Evolutionary conservation across 2,329 filamentous ascomycete species (phyloP).

Genomic region (Gaeumannomyces tritici): DNA sequence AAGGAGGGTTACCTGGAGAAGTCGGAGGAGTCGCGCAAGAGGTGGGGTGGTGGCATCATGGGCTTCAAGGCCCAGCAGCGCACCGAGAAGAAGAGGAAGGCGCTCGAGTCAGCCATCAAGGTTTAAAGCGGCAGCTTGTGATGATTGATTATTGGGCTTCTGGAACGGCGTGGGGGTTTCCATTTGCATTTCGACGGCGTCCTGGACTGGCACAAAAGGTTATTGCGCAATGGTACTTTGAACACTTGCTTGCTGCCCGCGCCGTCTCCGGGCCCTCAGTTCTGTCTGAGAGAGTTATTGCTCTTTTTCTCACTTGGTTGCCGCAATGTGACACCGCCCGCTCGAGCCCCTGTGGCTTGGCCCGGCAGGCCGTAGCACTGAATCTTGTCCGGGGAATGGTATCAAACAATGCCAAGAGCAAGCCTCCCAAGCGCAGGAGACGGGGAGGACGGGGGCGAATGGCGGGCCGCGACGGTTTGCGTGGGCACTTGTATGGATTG

Average conservation of each 20-base stretch:
- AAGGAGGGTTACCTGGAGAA: constrained; percentile 98
- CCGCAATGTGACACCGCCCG: neutral
- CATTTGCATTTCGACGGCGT: constrained; percentile 20
- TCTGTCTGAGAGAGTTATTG: neutral
- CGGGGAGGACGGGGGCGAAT: neutral
- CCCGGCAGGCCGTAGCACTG: neutral
- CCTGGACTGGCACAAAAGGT: constrained; percentile 22
- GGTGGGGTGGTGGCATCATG: constrained; percentile 99
- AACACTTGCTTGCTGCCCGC: neutral
- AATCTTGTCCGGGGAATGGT: neutral
- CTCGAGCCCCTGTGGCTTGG: neutral
- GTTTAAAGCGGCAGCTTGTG: constrained; percentile 53
- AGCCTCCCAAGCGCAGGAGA: neutral
- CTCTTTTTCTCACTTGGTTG: neutral
- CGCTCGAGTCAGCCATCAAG: constrained; percentile 90
- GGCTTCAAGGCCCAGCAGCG: constrained; percentile 79
- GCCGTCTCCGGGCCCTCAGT: neutral
- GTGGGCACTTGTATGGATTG: neutral
- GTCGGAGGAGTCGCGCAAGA: constrained; percentile 81
- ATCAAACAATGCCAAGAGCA: neutral
- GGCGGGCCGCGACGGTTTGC: neutral
- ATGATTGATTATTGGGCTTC: constrained; percentile 11
- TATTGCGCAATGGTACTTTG: constrained; percentile 13
- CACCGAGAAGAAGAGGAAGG: constrained; percentile 84
- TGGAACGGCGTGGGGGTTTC: constrained; percentile 12